Evolutionary conservation across 2,329 filamentous ascomycete species (phyloP), one percentile per base, ranked within the genome.

Genomic region (Alternaria rosae): DNA sequence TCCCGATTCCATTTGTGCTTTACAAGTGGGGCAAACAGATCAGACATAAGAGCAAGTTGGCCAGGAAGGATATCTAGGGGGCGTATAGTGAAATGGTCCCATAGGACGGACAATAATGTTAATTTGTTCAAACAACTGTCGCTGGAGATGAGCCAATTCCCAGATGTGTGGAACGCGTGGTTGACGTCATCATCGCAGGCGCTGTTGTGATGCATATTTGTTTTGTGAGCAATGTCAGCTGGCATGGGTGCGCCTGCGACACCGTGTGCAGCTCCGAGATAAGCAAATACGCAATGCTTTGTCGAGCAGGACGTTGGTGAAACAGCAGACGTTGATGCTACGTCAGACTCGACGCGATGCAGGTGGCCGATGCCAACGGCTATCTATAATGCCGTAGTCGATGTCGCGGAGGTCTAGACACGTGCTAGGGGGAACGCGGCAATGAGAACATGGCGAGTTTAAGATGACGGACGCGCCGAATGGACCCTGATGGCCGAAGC

Each of bases 1-100:
- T 83, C 13, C 81, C 81, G 0, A 82, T 83, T 59, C 81, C 81
- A n/a, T 83, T 81, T 61, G 73, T 80, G 59, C 61, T 83, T 60
- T 82, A 82, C 68, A 78, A 74, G 67, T 82, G 75, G 62, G 81
- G 81, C 7, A 75, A 71, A 62, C 76, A 72, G n/a, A 69, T 82
- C 47, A 73, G 81, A 21, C 75, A 79, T 54, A 80, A 78, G 66
- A 80, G 78, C 65, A 81, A 74, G 70, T 69, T 73, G 62, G 80
- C 80, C 1, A 74, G 80, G 43, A 82, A 82, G 64, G 80, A 82
- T 62, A 75, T 81, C 41, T 81, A 66, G 21, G 51, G 25, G 17
- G 17, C 21, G n/a, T 43, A 20, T 25, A 50, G 35, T 21, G 25
- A 2, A n/a, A 25, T 5, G 28, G 30, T 42, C 51, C 43, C 17